Base-by-base conservation (phyloP, 176 grass and related monocot genomes). In the Canna indica region DNA sequence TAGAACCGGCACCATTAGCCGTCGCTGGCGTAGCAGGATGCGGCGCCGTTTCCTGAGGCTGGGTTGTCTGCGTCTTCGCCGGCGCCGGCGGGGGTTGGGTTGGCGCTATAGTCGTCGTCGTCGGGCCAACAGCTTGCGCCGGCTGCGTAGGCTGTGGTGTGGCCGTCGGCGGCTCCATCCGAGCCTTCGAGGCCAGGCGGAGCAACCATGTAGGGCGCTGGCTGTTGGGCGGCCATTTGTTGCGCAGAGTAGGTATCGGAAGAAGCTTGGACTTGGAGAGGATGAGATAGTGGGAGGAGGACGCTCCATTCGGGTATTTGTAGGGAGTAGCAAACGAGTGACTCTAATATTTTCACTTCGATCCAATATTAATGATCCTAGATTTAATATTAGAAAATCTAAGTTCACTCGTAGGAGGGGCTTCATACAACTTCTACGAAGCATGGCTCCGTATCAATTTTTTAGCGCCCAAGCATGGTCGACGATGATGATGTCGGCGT, bases 191-290 rank as follows among this genome's bases (percentile, higher is more conserved):
- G 29, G 78, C 78, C 45, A 81, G 47, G 22, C 83, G 77, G 54
- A 66, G 63, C 33, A 77, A 81, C 78, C 83, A 85, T 4, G 66
- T 67, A 63, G n/a, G 67, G 8, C 33, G 64, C 4, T 8, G 62
- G 71, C 45, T 73, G 71, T 34, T 77, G 83, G 73, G 58, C 81
- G 18, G 71, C 83, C 83, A 85, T 85, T 20, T 5, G 8, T 57
- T 7, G 20, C 24, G 53, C 4, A 20, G 7, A 1, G 22, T 8
- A 25, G 24, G 53, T 22, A 57, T 57, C 24, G 18, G 28, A 7
- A 11, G 69, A 12, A 54, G 48, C 16, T 62, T 29, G n/a, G n/a
- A n/a, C n/a, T n/a, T n/a, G 29, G 26, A 26, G 22, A 9, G 52
- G 20, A 24, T 5, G 46, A 0, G 15, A 15, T 6, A 24, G 67